phyloP scores from a whole-genome alignment of 805 yeast genomes.

The Suhomyces faveliae region DNA sequence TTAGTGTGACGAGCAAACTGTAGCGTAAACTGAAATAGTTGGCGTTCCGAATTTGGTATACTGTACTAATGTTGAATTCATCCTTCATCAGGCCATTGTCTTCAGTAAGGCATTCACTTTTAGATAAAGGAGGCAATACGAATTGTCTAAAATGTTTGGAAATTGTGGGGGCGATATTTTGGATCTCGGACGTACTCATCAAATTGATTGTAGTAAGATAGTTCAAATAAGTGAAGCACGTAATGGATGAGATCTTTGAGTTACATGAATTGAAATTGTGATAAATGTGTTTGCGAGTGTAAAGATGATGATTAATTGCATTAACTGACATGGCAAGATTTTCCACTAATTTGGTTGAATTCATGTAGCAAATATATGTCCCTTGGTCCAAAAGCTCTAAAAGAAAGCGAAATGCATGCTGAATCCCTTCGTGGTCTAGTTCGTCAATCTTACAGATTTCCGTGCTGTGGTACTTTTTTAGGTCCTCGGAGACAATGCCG shows the following conservation, averaged over 20 bases:
- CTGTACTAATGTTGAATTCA: constrained; percentile 5
- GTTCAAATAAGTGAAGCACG: constrained; percentile 16
- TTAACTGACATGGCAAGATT: neutral
- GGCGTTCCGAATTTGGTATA: neutral
- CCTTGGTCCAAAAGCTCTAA: constrained; percentile 25
- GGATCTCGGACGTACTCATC: constrained; percentile 7
- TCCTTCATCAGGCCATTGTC: constrained; percentile 4
- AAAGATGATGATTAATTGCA: neutral
- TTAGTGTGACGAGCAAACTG: constrained; percentile 10
- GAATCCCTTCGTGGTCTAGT: neutral
- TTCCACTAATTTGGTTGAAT: constrained; percentile 4
- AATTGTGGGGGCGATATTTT: constrained; percentile 13
- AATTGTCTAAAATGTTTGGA: constrained; percentile 16
- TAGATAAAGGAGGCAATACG: constrained; percentile 31
- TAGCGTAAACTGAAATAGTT: constrained; percentile 7
- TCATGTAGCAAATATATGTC: constrained; percentile 10
- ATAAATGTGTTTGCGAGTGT: neutral
- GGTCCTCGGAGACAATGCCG: neutral
- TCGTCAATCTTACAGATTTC: neutral
- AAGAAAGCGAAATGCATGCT: constrained; percentile 9
- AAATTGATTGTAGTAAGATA: constrained; percentile 16
- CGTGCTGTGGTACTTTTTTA: neutral
- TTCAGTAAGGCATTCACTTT: constrained; percentile 19
- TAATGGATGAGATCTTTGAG: constrained; percentile 21
- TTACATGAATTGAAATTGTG: constrained; percentile 17